Percentiles rank a stretch among this genome's conserved stretches.
Evolutionary conservation across 2,329 filamentous ascomycete genomes (phyloP).

Genomic region (Canariomyces notabilis): DNA sequence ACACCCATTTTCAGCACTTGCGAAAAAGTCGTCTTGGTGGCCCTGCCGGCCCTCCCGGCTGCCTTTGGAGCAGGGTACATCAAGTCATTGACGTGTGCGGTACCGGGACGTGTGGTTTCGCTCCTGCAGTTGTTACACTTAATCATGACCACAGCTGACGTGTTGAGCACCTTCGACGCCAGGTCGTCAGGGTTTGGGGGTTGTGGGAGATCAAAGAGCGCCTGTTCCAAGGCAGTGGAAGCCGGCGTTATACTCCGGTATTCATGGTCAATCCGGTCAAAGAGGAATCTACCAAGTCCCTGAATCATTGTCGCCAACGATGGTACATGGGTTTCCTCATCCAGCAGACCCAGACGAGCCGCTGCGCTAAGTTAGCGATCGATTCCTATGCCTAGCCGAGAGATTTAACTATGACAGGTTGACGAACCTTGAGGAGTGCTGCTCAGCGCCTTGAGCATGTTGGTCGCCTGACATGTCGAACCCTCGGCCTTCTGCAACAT

Average conservation of each 20-base stretch:
- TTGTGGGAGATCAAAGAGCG: constrained; percentile 29
- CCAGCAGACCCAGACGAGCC: constrained; percentile 71
- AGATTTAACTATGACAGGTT: neutral
- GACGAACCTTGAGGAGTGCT: constrained; percentile 68
- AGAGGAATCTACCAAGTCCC: constrained; percentile 74
- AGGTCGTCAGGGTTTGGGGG: constrained; percentile 22
- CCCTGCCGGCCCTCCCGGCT: constrained; percentile 44
- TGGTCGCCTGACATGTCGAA: constrained; percentile 92
- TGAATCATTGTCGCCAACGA: constrained; percentile 80
- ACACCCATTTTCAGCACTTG: constrained; percentile 89
- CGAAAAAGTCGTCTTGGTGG: constrained; percentile 66
- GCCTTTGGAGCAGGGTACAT: constrained; percentile 65
- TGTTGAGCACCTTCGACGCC: constrained; percentile 53
- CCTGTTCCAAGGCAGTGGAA: constrained; percentile 65
- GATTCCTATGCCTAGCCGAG: neutral
- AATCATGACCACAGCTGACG: constrained; percentile 67
- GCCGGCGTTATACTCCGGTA: constrained; percentile 62
- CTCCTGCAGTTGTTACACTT: constrained; percentile 82
- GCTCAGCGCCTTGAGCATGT: constrained; percentile 84
- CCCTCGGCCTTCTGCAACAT: constrained; percentile 97
- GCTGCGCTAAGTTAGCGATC: constrained; percentile 40
- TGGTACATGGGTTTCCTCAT: constrained; percentile 71
- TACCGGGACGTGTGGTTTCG: constrained; percentile 75
- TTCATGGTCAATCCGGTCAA: constrained; percentile 75
- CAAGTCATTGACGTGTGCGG: constrained; percentile 79